These are phyloP conservation scores for Rosa rugosa DNA, from an alignment of 306 rosid species.

Conservation along the genomic window DNA sequence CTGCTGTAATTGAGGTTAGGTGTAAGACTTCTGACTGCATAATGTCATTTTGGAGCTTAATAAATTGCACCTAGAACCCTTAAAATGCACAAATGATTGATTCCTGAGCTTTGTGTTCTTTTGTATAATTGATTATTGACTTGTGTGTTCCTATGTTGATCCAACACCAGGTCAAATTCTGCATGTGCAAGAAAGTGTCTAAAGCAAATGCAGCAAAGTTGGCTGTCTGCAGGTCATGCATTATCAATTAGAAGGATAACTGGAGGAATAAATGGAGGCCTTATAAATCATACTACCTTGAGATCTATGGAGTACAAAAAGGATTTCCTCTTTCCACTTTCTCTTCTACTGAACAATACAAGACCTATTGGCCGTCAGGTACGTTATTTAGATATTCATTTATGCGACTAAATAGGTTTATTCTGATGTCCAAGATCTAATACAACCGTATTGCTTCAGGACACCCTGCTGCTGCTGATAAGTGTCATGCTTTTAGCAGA, in stretches of 20 bases:
- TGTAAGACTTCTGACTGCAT: constrained; percentile 1
- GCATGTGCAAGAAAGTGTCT: constrained; percentile 45
- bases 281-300: constrained; percentile 73
- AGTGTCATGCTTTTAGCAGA: constrained; percentile 77
- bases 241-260: constrained; percentile 79
- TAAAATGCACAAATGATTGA: background rate
- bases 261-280: constrained; percentile 93
- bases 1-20: background rate
- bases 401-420: constrained; percentile 14
- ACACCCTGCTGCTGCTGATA: constrained; percentile 78
- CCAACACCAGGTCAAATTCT: constrained; percentile 48
- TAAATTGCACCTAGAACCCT: background rate
- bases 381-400: constrained; percentile 22
- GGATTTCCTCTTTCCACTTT: constrained; percentile 74
- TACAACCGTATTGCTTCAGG: constrained; percentile 57
- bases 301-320: constrained; percentile 72
- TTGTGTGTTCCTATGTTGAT: constrained; percentile 19
- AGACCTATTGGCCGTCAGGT: constrained; percentile 98
- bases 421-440: constrained; percentile 33
- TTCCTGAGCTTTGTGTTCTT: background rate
- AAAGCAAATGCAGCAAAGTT: constrained; percentile 65
- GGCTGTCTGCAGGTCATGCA: constrained; percentile 68
- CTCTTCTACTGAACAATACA: constrained; percentile 82
- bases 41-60: background rate
- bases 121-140: constrained; percentile 5